Percentiles rank a stretch among this genome's conserved stretches.
Evolutionary conservation across 305 asterid genomes (phyloP).

Genomic region (Stenogyne calaminthoides): DNA sequence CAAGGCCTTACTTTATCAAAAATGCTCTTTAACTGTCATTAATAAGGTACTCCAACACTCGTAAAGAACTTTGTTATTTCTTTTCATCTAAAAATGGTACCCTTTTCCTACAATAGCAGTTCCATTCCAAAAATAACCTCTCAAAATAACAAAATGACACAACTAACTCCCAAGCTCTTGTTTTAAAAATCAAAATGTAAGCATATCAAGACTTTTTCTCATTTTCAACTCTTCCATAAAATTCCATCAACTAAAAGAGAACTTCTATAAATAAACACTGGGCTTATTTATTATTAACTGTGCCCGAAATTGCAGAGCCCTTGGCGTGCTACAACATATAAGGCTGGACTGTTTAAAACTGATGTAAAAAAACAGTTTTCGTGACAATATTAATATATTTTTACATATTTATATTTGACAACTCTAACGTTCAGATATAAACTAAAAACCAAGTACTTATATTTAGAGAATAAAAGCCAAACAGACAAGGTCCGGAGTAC

Average conservation of each 20-base stretch:
- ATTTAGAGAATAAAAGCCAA: not conserved
- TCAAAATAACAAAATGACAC: not conserved
- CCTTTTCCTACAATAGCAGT: conserved; percentile 10
- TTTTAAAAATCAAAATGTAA: conserved; percentile 1
- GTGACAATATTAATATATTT: not conserved
- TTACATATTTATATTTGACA: not conserved
- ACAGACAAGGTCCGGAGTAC: not conserved
- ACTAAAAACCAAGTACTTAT: not conserved
- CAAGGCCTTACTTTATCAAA: conserved; percentile 4
- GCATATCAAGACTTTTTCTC: not conserved
- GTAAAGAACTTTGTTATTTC: not conserved
- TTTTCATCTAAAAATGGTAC: not conserved
- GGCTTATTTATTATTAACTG: not conserved
- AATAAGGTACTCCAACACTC: not conserved
- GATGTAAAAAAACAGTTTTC: not conserved
- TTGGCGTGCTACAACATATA: not conserved
- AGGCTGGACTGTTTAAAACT: not conserved
- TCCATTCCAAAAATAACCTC: not conserved
- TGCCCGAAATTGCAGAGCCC: not conserved
- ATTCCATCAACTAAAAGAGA: not conserved
- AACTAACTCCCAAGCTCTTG: not conserved
- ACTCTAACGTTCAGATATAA: not conserved
- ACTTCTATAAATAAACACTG: not conserved
- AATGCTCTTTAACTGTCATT: not conserved
- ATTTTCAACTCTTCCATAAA: not conserved